A percentile compares a stretch with the other conserved stretches of the same genome.
phyloP scores from a whole-genome alignment of 2,329 filamentous ascomycete genomes.

The Monilinia aucupariae region DNA sequence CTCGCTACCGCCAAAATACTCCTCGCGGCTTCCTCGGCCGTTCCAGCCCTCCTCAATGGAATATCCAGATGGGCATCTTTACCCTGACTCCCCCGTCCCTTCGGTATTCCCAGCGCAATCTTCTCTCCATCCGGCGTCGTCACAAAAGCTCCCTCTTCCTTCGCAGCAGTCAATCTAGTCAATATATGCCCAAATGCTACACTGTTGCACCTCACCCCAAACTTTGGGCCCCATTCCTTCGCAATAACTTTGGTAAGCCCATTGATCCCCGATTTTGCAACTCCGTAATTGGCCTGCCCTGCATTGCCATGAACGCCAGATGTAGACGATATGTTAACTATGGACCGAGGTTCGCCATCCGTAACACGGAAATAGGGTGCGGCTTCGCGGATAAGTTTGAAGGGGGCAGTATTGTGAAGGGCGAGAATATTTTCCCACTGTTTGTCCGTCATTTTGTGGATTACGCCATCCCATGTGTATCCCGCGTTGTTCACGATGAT shows the following conservation, averaged over 20 bases:
- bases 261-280: slow-evolving; percentile 77
- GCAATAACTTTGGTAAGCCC: slow-evolving; percentile 86
- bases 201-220: slow-evolving; percentile 78
- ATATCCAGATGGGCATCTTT: slow-evolving; percentile 60
- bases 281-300: slow-evolving; percentile 83
- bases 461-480: slow-evolving; percentile 89
- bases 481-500: slow-evolving; percentile 90
- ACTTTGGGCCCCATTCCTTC: slow-evolving; percentile 83
- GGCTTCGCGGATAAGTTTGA: slow-evolving; percentile 73
- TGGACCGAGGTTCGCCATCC: slow-evolving; percentile 70
- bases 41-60: slow-evolving; percentile 69
- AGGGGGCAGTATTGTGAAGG: slow-evolving; percentile 79
- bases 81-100: slow-evolving; percentile 44
- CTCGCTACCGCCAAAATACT: slow-evolving; percentile 73
- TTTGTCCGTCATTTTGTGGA: slow-evolving; percentile 87
- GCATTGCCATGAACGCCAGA: slow-evolving; percentile 81
- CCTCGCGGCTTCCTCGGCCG: slow-evolving; percentile 73
- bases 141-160: slow-evolving; percentile 77
- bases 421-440: slow-evolving; percentile 87
- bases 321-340: slow-evolving; percentile 81
- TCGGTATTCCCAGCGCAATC: slow-evolving; percentile 69
- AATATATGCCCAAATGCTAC: slow-evolving; percentile 78
- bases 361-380: slow-evolving; percentile 84
- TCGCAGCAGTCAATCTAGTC: slow-evolving; percentile 75
- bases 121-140: slow-evolving; percentile 70